Conservation (phyloP, 164 flowering plant species). For the Dillenia suffruticosa region DNA sequence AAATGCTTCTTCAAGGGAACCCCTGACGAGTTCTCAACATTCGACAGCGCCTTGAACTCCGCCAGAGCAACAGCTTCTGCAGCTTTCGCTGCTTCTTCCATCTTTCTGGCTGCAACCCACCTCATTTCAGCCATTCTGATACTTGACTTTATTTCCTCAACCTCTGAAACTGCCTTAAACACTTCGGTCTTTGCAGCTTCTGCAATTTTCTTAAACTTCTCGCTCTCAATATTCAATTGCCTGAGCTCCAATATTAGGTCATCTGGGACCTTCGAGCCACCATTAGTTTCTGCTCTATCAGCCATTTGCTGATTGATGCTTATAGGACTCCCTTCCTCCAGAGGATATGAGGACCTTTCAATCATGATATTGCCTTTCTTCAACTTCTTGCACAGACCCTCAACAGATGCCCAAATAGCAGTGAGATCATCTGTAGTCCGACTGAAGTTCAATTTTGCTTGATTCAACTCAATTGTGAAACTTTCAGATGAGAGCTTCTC, state of each 20-base stretch:
- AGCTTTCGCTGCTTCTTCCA: conserved; percentile 73
- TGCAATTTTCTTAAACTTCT: conserved; percentile 39
- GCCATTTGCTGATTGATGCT: conserved; percentile 1
- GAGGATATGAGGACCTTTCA: conserved; percentile 18
- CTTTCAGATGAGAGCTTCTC: conserved; percentile 24
- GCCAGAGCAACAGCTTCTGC: conserved; percentile 63
- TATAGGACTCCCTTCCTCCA: conserved; percentile 14
- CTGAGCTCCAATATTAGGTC: conserved; percentile 15
- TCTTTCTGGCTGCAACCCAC: conserved; percentile 55
- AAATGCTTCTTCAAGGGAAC: conserved; percentile 19
- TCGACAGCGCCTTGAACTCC: conserved; percentile 30
- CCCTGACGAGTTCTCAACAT: conserved; percentile 6
- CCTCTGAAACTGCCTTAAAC: conserved; percentile 26
- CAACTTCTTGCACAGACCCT: conserved; percentile 40
- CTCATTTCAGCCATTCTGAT: conserved; percentile 59
- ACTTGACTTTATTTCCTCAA: conserved; percentile 28
- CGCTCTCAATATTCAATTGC: conserved; percentile 26
- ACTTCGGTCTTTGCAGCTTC: conserved; percentile 38
- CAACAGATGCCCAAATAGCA: conserved; percentile 47
- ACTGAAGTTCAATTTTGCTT: conserved; percentile 48
- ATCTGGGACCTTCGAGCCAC: conserved; percentile 4
- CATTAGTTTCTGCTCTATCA: conserved; percentile 5
- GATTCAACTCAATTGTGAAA: conserved; percentile 49
- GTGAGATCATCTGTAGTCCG: conserved; percentile 48
- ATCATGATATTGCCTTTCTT: conserved; percentile 29